Evolutionary conservation across 257 asterid genomes (phyloP).

Genomic region (Nicotiana tomentosiformis): DNA sequence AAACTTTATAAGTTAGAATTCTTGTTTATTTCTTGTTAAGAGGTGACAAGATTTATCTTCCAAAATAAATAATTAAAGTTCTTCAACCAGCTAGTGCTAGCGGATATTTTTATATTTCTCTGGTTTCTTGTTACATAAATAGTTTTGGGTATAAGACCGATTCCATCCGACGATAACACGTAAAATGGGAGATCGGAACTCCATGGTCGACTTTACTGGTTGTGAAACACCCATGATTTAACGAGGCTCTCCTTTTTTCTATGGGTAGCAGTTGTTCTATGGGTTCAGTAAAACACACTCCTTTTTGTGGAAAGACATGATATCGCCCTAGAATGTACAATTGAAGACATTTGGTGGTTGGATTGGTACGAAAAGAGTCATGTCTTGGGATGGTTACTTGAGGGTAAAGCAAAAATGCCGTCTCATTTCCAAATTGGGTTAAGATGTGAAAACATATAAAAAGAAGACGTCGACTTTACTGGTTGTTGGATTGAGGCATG

Average conservation of each 20-base stretch:
- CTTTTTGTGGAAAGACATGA: neutral
- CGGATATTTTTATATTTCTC: too few species aligned
- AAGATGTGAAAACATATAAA: neutral
- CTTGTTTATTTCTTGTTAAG: too few species aligned
- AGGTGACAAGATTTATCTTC: too few species aligned
- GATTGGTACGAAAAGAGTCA: neutral
- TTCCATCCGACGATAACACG: too few species aligned
- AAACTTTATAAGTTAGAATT: too few species aligned
- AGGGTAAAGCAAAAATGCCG: neutral
- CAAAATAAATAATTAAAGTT: too few species aligned
- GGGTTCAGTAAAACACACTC: neutral
- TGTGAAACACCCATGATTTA: too few species aligned
- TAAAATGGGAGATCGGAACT: too few species aligned
- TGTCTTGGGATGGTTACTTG: neutral
- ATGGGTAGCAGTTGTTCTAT: neutral
- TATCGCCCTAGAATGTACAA: neutral
- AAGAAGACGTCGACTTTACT: neutral
- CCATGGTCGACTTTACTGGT: neutral
- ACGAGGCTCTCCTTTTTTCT: neutral
- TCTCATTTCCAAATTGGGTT: conserved; percentile 7
- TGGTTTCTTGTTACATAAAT: too few species aligned
- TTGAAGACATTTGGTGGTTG: neutral
- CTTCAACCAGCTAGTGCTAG: too few species aligned
- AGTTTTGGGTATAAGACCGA: too few species aligned
- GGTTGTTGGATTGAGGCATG: neutral